A percentile compares a stretch with the other conserved stretches of the same genome.
Conservation (phyloP, 345 rosid genomes). For the Acer negundo region DNA sequence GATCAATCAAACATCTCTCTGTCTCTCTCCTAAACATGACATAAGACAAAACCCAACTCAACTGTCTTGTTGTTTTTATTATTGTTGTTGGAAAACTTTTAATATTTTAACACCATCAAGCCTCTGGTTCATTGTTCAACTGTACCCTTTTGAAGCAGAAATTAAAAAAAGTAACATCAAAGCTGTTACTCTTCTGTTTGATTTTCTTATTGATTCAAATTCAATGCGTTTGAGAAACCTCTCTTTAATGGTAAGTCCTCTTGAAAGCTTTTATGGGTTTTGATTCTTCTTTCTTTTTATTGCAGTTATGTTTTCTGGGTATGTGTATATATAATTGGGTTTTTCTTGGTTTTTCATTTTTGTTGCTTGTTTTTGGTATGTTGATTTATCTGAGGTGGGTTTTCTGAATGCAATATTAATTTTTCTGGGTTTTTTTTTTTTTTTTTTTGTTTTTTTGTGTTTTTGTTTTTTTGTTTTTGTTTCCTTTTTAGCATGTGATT, state of each 20-base stretch:
- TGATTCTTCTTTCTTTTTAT: not conserved
- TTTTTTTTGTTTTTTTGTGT: no score
- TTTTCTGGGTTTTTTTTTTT: not conserved
- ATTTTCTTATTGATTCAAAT: not conserved
- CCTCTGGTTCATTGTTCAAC: no score
- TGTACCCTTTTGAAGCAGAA: not conserved
- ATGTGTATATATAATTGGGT: slow-evolving; percentile 9
- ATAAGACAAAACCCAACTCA: slow-evolving; percentile 15
- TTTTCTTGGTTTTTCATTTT: slow-evolving; percentile 4
- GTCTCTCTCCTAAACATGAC: slow-evolving; percentile 6
- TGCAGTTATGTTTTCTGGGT: not conserved
- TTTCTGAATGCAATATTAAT: not conserved
- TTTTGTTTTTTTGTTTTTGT: no score
- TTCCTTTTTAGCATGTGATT: not conserved
- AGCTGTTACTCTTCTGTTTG: slow-evolving; percentile 18
- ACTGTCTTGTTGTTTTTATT: slow-evolving; percentile 2
- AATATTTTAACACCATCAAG: not conserved
- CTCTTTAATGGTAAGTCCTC: slow-evolving; percentile 27
- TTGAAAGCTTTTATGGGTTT: not conserved
- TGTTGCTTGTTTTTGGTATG: not conserved
- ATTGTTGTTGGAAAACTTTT: not conserved
- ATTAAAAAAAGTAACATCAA: not conserved
- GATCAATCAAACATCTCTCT: not conserved
- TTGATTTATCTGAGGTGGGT: not conserved
- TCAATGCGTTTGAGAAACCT: slow-evolving; percentile 19